Evolutionary conservation across 257 asterid species (phyloP).

Genomic region (Agastache rugosa): DNA sequence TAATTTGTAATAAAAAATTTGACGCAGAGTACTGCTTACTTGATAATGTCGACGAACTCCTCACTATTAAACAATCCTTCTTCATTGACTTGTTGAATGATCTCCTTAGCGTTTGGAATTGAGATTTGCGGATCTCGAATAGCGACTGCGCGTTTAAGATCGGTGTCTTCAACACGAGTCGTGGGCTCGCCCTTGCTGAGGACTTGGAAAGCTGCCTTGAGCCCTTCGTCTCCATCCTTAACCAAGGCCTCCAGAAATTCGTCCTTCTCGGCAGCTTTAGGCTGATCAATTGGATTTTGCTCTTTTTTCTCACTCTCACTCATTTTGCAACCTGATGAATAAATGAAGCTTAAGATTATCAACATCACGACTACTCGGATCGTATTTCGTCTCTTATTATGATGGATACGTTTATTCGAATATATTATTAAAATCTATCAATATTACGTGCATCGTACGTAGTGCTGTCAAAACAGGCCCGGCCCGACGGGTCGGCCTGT

Average conservation of each 20-base stretch:
- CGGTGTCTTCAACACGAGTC: not conserved
- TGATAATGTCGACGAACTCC: slow-evolving; percentile 7
- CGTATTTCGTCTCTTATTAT: too few species aligned
- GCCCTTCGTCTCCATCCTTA: not conserved
- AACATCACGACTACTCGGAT: too few species aligned
- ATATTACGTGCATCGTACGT: too few species aligned
- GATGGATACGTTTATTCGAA: too few species aligned
- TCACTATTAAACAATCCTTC: not conserved
- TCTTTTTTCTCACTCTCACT: slow-evolving; percentile 2
- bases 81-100: not conserved
- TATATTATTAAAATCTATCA: too few species aligned
- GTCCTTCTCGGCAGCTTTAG: not conserved
- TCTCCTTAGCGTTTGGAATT: not conserved
- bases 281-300: not conserved
- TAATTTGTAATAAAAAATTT: too few species aligned
- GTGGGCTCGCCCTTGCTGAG: not conserved
- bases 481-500: too few species aligned
- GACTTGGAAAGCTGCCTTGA: slow-evolving; percentile 6
- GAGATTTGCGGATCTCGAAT: not conserved
- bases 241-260: not conserved
- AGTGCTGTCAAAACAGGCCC: too few species aligned
- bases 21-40: slow-evolving; percentile 15
- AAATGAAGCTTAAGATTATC: not conserved
- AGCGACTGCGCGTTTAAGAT: not conserved
- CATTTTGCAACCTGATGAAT: slow-evolving; percentile 11